Evolutionary conservation across 805 yeast genomes (phyloP).

Genomic region (Candida morakotiae): DNA sequence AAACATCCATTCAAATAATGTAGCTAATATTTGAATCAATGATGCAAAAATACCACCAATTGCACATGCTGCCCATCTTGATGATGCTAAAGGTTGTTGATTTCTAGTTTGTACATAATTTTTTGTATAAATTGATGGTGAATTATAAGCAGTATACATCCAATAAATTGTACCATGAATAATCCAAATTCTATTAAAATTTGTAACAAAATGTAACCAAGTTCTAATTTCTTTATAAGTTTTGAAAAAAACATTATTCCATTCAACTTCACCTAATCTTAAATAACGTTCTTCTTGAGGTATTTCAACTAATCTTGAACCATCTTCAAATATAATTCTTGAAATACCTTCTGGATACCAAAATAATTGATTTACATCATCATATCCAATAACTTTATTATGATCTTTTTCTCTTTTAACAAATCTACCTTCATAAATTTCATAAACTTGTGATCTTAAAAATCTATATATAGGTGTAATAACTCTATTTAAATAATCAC

Average conservation of each 20-base stretch:
- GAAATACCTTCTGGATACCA: slow-evolving; percentile 99
- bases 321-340: slow-evolving; percentile 86
- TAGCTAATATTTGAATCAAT: slow-evolving; percentile 78
- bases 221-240: slow-evolving; percentile 95
- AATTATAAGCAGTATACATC: slow-evolving; percentile 92
- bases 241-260: slow-evolving; percentile 91
- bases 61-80: slow-evolving; percentile 90
- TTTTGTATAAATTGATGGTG: slow-evolving; percentile 87
- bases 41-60: slow-evolving; percentile 89
- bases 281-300: slow-evolving; percentile 87
- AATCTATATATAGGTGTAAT: slow-evolving; percentile 86
- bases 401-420: slow-evolving; percentile 85
- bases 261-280: slow-evolving; percentile 85
- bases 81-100: slow-evolving; percentile 85
- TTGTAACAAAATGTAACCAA: slow-evolving; percentile 93
- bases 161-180: slow-evolving; percentile 86
- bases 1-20: slow-evolving; percentile 88
- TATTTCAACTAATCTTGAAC: slow-evolving; percentile 84
- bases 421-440: slow-evolving; percentile 74
- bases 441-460: slow-evolving; percentile 78
- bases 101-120: slow-evolving; percentile 79
- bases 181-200: slow-evolving; percentile 98
- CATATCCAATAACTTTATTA: slow-evolving; percentile 82
- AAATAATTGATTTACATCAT: slow-evolving; percentile 96
- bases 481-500: slow-evolving; percentile 87